phyloP scores from a whole-genome alignment of 768 basidiomycete species.

The Pulveroboletus sp. region DNA sequence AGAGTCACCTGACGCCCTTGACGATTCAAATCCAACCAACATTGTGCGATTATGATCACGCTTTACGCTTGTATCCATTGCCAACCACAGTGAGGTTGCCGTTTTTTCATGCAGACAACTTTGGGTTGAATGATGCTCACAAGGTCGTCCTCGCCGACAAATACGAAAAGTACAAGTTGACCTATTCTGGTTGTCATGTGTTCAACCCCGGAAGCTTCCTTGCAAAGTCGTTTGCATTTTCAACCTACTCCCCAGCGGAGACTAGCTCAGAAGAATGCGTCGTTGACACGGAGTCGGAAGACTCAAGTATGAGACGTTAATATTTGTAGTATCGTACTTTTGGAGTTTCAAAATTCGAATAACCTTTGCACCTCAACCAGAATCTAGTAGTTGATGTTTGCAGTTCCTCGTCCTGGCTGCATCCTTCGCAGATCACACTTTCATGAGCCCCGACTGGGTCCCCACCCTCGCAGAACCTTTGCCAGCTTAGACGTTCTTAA shows the following conservation, averaged over 20 bases:
- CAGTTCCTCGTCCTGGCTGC: conserved; percentile 12
- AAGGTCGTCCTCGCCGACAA: conserved; percentile 94
- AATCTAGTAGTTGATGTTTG: conserved; percentile 22
- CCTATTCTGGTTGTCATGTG: conserved; percentile 97
- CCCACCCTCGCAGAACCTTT: conserved; percentile 19
- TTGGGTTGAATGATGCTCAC: conserved; percentile 5
- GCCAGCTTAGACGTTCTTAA: conserved; percentile 36
- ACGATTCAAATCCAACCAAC: conserved; percentile 83
- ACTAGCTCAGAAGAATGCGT: conserved; percentile 78
- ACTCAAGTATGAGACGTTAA: conserved; percentile 16
- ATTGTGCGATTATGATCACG: conserved; percentile 87
- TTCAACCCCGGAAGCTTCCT: conserved; percentile 97
- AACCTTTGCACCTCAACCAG: not conserved
- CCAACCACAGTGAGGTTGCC: conserved; percentile 77
- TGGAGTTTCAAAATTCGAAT: too few relatives aligned
- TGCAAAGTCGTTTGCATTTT: conserved; percentile 79
- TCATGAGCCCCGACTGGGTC: conserved; percentile 4
- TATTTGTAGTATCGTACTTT: too few relatives aligned
- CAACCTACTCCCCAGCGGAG: conserved; percentile 85
- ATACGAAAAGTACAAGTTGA: conserved; percentile 93
- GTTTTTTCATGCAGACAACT: not conserved
- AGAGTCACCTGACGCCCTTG: conserved; percentile 89
- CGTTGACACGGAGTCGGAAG: conserved; percentile 40
- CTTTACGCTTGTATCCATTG: conserved; percentile 88
- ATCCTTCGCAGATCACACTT: conserved; percentile 6